Percentiles rank a stretch among this genome's conserved stretches.
These are phyloP conservation scores for Hibiscus tridactylites DNA, from an alignment of 345 rosid genomes.

Conservation along the genomic window DNA sequence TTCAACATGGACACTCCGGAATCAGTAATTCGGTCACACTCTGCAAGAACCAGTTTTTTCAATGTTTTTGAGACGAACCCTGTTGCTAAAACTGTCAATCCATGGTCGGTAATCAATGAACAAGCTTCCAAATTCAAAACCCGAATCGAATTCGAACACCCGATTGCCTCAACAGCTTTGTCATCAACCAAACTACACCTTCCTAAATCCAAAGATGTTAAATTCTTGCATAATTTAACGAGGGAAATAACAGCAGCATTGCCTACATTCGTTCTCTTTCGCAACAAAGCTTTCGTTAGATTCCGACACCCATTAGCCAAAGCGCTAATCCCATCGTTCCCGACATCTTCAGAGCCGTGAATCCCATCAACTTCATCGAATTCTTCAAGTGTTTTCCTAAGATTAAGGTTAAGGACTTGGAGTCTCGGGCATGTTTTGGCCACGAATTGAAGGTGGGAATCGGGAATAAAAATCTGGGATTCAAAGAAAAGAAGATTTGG, in stretches of 20 bases:
- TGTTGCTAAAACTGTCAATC: slow-evolving; percentile 24
- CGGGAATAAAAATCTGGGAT: slow-evolving; percentile 7
- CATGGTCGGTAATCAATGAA: slow-evolving; percentile 27
- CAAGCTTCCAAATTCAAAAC: slow-evolving; percentile 35
- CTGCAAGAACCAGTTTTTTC: slow-evolving; percentile 28
- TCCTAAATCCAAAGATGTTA: slow-evolving; percentile 33
- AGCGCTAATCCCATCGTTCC: slow-evolving; percentile 22
- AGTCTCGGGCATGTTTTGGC: slow-evolving; percentile 28
- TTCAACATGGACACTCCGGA: slow-evolving; percentile 27
- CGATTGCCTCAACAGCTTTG: slow-evolving; percentile 16
- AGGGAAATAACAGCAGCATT: slow-evolving; percentile 27
- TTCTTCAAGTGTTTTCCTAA: slow-evolving; percentile 5
- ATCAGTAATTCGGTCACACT: slow-evolving; percentile 37
- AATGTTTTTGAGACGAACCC: slow-evolving; percentile 29
- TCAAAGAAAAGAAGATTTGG: slow-evolving; percentile 26
- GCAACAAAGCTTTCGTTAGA: slow-evolving; percentile 19
- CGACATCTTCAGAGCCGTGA: slow-evolving; percentile 14
- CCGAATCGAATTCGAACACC: slow-evolving; percentile 11
- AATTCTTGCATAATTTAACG: slow-evolving; percentile 12
- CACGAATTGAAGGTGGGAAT: slow-evolving; percentile 27
- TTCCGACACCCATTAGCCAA: slow-evolving; percentile 28
- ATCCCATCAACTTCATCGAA: not conserved
- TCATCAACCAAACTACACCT: slow-evolving; percentile 33
- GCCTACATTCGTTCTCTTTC: slow-evolving; percentile 27
- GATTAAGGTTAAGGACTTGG: slow-evolving; percentile 23